Evolutionary conservation across 106 monocot species (phyloP), one percentile per base, ranked within the genome.

Genomic region (Platanthera guangdongensis): DNA sequence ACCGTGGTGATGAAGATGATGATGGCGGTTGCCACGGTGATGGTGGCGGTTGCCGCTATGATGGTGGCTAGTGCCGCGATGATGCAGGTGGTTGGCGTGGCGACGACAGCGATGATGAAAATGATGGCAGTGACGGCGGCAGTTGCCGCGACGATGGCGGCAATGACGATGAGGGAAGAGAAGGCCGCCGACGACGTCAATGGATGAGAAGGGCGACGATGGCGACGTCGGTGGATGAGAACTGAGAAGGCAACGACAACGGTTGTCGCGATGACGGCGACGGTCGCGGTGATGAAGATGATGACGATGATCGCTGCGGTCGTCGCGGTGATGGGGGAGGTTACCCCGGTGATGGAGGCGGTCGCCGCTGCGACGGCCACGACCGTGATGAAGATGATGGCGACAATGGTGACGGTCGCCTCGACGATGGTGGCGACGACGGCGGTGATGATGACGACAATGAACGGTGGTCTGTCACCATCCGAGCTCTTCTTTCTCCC

Each of bases 221-320:
- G n/a, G n/a, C n/a, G n/a, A n/a, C 25, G 25, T 0, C 25, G 25
- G 25, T 25, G 25, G 25, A 25, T 25, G 25, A 25, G 25, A 25
- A 25, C 25, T 25, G 92, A 83, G 81, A 95, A 95, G 84, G 92
- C 95, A 30, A 95, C 77, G 9, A 95, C 88, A 30, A 95, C 90
- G 59, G 90, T 88, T 57, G 92, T 95, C 60, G 95, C 57, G 83
- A 92, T 89, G 89, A 87, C 90, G 63, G 87, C 62, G 47, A 92
- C 95, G 49, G 92, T 92, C 47, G 95, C 92, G 18, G 83, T 86
- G 51, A 70, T 76, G 4, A 90, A 92, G 9, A 87, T 92, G 59
- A 88, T 87, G 64, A 88, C 90, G 62, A 87, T 76, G 46, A 70
- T 81, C 0, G 93, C 91, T 10, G 84, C 88, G 4, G 81, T 81